A percentile compares a stretch with the other conserved stretches of the same genome.
Evolutionary conservation across 257 asterid genomes (phyloP).

Genomic region (Primulina huaijiensis): DNA sequence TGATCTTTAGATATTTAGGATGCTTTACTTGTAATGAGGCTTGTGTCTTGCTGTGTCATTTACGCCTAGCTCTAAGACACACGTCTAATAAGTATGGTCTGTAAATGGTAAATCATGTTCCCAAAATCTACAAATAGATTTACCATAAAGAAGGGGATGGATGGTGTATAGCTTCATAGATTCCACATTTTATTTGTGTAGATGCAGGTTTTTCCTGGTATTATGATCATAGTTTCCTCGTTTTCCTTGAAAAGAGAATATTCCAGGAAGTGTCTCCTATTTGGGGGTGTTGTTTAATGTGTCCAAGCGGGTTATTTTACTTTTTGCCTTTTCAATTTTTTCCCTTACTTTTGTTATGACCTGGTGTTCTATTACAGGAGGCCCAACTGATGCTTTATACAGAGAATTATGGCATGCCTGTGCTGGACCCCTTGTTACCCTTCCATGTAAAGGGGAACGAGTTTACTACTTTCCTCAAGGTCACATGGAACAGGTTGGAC

Average conservation of each 20-base stretch:
- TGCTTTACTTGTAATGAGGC: background rate
- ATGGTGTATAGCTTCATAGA: conserved; percentile 2
- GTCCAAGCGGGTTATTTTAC: background rate
- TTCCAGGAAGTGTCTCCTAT: background rate
- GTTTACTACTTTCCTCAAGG: conserved; percentile 97
- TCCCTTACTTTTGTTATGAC: conserved; percentile 1
- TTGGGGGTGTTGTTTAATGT: conserved; percentile 1
- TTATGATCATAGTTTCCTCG: background rate
- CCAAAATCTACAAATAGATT: no score
- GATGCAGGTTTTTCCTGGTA: background rate
- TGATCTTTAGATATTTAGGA: background rate
- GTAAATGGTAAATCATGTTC: no score
- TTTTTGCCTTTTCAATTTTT: background rate
- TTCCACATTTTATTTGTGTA: background rate
- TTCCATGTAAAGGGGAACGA: conserved; percentile 86
- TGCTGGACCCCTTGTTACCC: conserved; percentile 92
- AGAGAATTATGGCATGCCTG: conserved; percentile 97
- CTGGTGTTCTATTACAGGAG: conserved; percentile 43
- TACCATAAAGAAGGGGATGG: no score
- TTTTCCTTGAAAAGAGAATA: background rate
- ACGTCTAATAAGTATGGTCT: no score
- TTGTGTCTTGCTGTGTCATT: no score
- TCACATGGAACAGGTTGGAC: conserved; percentile 92
- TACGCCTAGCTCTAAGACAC: no score
- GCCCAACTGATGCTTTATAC: conserved; percentile 60